Evolutionary conservation across 1,139 yeast species (phyloP).

Genomic region (Wickerhamomyces sp.): DNA sequence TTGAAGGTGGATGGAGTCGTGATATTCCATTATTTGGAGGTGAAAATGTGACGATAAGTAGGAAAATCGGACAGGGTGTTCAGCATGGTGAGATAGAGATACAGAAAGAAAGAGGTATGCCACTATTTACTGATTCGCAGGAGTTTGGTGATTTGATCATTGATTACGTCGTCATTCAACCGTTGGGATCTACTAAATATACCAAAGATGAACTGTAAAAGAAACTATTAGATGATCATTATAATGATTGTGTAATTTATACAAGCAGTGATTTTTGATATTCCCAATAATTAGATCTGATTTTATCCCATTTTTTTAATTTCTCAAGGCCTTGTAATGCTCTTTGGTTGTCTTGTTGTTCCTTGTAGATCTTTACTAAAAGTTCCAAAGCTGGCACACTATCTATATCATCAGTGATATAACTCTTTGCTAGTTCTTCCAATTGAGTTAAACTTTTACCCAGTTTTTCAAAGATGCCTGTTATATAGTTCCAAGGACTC

Average conservation of each 20-base stretch:
- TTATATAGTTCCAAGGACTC: conserved; percentile 82
- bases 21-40: conserved; percentile 61
- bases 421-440: conserved; percentile 39
- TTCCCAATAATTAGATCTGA: conserved; percentile 65
- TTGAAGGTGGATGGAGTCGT: conserved; percentile 76
- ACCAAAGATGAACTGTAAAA: conserved; percentile 27
- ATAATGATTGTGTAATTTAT: too few relatives aligned
- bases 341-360: conserved; percentile 23
- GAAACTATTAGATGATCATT: too few relatives aligned
- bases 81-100: conserved; percentile 67
- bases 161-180: conserved; percentile 56
- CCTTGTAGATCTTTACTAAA: conserved; percentile 46
- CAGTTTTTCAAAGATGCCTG: conserved; percentile 48
- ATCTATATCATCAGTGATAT: conserved; percentile 24
- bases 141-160: conserved; percentile 73
- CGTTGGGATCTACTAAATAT: conserved; percentile 29
- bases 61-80: conserved; percentile 48
- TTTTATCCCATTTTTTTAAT: conserved; percentile 59
- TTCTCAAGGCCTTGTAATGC: conserved; percentile 42
- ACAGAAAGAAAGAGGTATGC: conserved; percentile 82
- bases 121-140: conserved; percentile 44
- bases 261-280: conserved; percentile 22
- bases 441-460: conserved; percentile 31
- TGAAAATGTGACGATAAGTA: conserved; percentile 42
- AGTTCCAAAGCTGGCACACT: conserved; percentile 62